Evolutionary conservation across 2,329 filamentous ascomycete genomes (phyloP), one percentile per base, ranked within the genome.

Genomic region (Emericellopsis cladophorae): DNA sequence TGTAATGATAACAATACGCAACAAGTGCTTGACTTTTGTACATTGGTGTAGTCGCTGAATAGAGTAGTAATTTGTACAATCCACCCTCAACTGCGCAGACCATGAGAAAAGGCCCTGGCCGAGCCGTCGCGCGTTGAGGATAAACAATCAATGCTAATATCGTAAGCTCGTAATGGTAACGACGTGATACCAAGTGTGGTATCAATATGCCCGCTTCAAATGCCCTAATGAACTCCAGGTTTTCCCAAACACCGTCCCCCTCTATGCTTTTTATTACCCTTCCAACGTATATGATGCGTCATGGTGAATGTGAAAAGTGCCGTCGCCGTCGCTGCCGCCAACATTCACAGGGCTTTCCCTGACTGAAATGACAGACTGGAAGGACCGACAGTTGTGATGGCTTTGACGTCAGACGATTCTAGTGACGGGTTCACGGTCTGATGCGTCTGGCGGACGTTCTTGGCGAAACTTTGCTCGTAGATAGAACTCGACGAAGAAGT

Each of bases 401-500:
- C n/a, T n/a, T n/a, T n/a, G 18, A 4, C 18, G 18, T 21, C 18
- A 5, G 18, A n/a, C n/a, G 18, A 21, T 21, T 3, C 18, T 5
- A 21, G 5, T 21, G 18, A 21, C 18, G 18, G 18, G 5, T 21
- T 21, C 12, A 29, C 26, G 26, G 26, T 7, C 4, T 29, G 26
- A 29, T 3, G 12, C 40, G 40, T 16, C 32, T 36, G 29, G 24
- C 9, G 9, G 40, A 36, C 2, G 32, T 37, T 16, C 40, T 31
- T 10, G 55, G 9, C 64, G 58, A 16, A 66, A 56, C 31, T 32
- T 37, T 45, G 36, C 39, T 26, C 24, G 43, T 29, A 23, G 52
- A 59, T 37, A 66, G 61, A 18, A 67, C 58, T 9, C 63, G 61
- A 18, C 66, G 61, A 14, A 68, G 49, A 7, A 67, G 53, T 33